phyloP scores from a whole-genome alignment of 2,329 filamentous ascomycete genomes.

The Penicillium sp. region DNA sequence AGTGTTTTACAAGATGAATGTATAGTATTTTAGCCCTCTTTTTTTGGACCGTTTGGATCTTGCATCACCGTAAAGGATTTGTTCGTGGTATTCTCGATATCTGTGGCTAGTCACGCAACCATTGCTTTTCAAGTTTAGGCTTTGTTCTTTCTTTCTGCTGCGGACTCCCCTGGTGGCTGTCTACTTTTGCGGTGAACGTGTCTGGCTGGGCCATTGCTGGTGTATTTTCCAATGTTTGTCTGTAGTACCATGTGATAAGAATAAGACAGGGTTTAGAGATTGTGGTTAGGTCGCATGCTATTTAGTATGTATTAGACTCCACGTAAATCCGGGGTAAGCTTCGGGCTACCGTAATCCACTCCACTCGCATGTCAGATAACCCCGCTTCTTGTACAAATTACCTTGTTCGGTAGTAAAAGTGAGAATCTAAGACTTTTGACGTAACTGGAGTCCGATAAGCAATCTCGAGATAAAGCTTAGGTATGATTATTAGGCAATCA shows the following conservation, averaged over 20 bases:
- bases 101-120: not conserved
- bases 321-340: not conserved
- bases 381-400: not conserved
- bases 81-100: not conserved
- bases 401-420: not conserved
- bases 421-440: not conserved
- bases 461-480: no score
- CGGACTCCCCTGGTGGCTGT: not conserved
- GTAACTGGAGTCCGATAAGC: no score
- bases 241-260: not conserved
- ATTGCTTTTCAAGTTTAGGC: not conserved
- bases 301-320: no score
- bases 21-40: slow-evolving; percentile 28
- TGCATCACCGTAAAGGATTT: slow-evolving; percentile 9
- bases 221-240: not conserved
- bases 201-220: not conserved
- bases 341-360: no score
- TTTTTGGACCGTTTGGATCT: slow-evolving; percentile 4
- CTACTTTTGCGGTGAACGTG: not conserved
- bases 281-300: not conserved
- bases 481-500: no score
- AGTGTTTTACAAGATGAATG: slow-evolving; percentile 21
- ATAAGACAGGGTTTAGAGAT: not conserved
- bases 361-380: no score
- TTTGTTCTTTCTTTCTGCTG: not conserved